These are phyloP conservation scores for Kwoniella sp. DNA, from an alignment of 768 basidiomycete species.

Conservation along the genomic window DNA sequence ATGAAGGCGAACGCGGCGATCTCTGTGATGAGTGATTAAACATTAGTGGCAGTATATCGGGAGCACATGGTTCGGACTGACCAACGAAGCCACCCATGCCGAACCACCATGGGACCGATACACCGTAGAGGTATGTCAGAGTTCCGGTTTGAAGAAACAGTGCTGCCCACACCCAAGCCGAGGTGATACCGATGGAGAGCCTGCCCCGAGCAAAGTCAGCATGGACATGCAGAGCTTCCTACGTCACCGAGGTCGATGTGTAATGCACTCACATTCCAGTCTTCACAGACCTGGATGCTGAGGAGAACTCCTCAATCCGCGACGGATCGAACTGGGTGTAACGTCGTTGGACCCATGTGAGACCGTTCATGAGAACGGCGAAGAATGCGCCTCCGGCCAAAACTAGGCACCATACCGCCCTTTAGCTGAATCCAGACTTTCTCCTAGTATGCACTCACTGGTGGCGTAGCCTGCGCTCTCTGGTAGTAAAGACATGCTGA, in stretches of 20 bases:
- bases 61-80: not conserved
- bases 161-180: slow-evolving; percentile 19
- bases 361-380: slow-evolving; percentile 15
- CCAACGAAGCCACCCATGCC: slow-evolving; percentile 24
- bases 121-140: slow-evolving; percentile 15
- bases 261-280: slow-evolving; percentile 11
- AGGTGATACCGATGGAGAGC: slow-evolving; percentile 18
- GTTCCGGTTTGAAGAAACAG: slow-evolving; percentile 18
- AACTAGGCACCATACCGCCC: slow-evolving; percentile 4
- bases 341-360: slow-evolving; percentile 20
- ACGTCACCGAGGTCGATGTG: not conserved
- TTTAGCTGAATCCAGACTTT: not conserved
- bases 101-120: slow-evolving; percentile 19
- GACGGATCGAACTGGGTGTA: slow-evolving; percentile 18
- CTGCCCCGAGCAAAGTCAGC: slow-evolving; percentile 4
- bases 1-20: slow-evolving; percentile 22
- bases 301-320: slow-evolving; percentile 20
- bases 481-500: slow-evolving; percentile 17
- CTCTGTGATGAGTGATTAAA: slow-evolving; percentile 1
- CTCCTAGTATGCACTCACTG: slow-evolving; percentile 2
- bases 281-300: slow-evolving; percentile 17
- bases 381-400: slow-evolving; percentile 20
- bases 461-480: slow-evolving; percentile 20
- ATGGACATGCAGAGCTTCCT: too few species aligned
- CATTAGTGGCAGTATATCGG: too few species aligned